Conservation (phyloP, 2,329 filamentous ascomycete species). For the Arthroderma uncinatum region DNA sequence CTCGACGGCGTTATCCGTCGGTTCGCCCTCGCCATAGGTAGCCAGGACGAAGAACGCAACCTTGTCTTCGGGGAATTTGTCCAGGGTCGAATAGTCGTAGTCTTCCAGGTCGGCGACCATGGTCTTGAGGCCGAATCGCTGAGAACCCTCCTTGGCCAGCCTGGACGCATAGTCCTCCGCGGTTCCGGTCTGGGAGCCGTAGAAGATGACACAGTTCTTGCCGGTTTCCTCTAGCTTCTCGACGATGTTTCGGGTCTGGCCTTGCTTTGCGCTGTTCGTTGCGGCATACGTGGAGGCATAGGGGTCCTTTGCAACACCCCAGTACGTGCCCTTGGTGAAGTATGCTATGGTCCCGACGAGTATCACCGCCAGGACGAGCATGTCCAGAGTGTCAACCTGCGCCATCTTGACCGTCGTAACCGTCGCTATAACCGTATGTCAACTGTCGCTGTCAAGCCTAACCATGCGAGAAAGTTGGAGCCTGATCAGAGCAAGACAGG, state of each 20-base stretch:
- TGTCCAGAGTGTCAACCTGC: conserved; percentile 89
- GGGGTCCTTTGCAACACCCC: conserved; percentile 78
- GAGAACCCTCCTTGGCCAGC: conserved; percentile 92
- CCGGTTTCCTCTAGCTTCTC: conserved; percentile 91
- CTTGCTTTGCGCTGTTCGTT: conserved; percentile 59
- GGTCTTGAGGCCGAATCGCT: conserved; percentile 88
- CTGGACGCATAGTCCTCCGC: conserved; percentile 96
- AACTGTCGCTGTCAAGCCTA: not conserved
- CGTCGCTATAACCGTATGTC: not conserved
- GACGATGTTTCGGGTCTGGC: conserved; percentile 80
- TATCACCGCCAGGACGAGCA: conserved; percentile 77
- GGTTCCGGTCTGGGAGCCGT: conserved; percentile 95
- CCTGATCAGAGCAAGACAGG: not conserved
- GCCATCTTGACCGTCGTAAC: conserved; percentile 53
- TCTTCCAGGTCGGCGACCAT: conserved; percentile 98
- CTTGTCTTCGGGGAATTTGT: conserved; percentile 79
- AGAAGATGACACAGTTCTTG: conserved; percentile 98
- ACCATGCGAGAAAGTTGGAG: not conserved
- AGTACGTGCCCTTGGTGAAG: conserved; percentile 94
- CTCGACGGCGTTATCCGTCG: conserved; percentile 95
- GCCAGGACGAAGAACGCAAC: conserved; percentile 90
- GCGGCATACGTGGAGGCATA: conserved; percentile 59
- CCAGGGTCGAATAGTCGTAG: conserved; percentile 91
- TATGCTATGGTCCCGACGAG: conserved; percentile 83
- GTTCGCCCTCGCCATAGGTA: conserved; percentile 96